Evolutionary conservation across 306 rosid species (phyloP), one percentile per base, ranked within the genome.

Genomic region (Fagus crenata): DNA sequence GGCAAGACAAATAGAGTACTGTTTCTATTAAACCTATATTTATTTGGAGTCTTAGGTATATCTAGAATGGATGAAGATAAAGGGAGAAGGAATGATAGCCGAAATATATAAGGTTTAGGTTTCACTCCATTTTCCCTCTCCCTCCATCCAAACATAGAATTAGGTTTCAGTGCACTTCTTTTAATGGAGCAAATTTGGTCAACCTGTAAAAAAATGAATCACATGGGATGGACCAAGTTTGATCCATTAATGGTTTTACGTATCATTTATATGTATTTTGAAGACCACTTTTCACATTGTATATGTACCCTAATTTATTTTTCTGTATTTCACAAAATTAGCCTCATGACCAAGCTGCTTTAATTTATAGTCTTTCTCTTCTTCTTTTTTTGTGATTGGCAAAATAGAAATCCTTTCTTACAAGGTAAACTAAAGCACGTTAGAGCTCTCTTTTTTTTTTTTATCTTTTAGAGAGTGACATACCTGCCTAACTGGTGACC

Each of bases 111-210:
- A 46, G 51, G 51, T 46, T 46, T 46, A 59, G 14, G 37, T 59
- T 31, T 8, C 39, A 2, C 65, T 59, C 65, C 28, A 59, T 11
- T 8, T 22, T 4, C 14, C 51, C 8, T 46, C 51, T 4, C 14
- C 51, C 8, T 46, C 51, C 14, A 46, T 46, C 51, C 51, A 46
- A 46, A 46, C 51, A 46, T 46, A 46, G 51, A 14, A 46, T 58
- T 58, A 58, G 22, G 18, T 78, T 51, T 18, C 22, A 46, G 53
- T 70, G 18, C 59, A 31, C 64, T 28, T 36, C 36, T 39, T 40
- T 84, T 82, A 79, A 78, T 87, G 96, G 96, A 87, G 85, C 96
- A 90, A 90, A 89, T 87, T 92, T 92, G 92, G 89, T 89, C 90
- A 77, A 71, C 79, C 80, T 69, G 72, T 53, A 36, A 36, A 36